A percentile compares a stretch with the other conserved stretches of the same genome.
These are phyloP conservation scores for Omphalotus olearius DNA, from an alignment of 1,284 basidiomycete species.

Conservation along the genomic window DNA sequence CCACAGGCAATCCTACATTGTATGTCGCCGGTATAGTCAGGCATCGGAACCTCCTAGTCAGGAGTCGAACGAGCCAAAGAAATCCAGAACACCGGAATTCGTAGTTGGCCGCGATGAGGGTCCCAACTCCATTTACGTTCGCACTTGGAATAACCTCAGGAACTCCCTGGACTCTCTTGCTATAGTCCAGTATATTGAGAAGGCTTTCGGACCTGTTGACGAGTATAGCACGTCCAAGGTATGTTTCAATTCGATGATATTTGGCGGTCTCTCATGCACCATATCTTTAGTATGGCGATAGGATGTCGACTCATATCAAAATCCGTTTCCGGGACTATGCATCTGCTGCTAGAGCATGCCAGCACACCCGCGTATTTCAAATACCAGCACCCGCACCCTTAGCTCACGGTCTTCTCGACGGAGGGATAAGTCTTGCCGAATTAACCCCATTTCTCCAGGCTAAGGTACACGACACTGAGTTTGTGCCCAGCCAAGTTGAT, in stretches of 20 bases:
- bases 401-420: background rate
- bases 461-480: background rate
- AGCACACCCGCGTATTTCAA: background rate
- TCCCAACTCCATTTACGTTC: conserved; percentile 4
- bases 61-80: background rate
- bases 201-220: conserved; percentile 9
- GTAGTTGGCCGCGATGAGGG: conserved; percentile 3
- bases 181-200: conserved; percentile 10
- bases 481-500: background rate
- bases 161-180: conserved; percentile 9
- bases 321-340: conserved; percentile 9
- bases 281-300: background rate
- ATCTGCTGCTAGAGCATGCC: conserved; percentile 3
- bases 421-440: conserved; percentile 1
- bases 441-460: background rate
- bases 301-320: background rate
- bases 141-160: conserved; percentile 5
- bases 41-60: background rate
- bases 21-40: background rate
- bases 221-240: conserved; percentile 7
- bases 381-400: background rate
- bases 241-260: background rate
- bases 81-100: too few relatives aligned
- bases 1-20: background rate
- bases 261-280: background rate